phyloP scores from a whole-genome alignment of 1,284 basidiomycete genomes.

The Heterobasidion irregulare region DNA sequence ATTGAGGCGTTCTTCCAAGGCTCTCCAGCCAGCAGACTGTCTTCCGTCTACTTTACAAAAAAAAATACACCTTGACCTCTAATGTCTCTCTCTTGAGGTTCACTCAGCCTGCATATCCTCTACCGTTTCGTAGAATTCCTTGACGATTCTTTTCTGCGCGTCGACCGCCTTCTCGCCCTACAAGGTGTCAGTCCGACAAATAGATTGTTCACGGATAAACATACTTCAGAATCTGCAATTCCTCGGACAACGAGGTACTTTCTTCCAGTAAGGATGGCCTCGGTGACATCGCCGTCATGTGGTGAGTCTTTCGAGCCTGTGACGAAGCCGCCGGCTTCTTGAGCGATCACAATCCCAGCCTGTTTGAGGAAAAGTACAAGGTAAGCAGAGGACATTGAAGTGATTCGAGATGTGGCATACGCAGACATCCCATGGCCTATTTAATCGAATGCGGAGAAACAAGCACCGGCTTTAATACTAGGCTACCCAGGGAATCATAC shows the following conservation, averaged over 20 bases:
- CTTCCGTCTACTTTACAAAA: not conserved
- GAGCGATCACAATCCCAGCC: constrained; percentile 88
- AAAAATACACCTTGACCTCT: not conserved
- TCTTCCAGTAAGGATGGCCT: constrained; percentile 71
- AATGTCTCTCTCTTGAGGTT: not conserved
- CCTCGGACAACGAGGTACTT: constrained; percentile 81
- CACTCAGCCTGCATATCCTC: constrained; percentile 44
- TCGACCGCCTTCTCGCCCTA: constrained; percentile 59
- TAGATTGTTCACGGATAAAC: constrained; percentile 11
- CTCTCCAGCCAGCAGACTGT: too few species aligned
- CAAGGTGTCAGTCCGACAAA: not conserved
- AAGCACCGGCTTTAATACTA: not conserved
- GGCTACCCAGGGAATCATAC: not conserved
- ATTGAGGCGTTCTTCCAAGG: too few species aligned
- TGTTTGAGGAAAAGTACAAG: constrained; percentile 16
- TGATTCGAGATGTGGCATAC: constrained; percentile 26
- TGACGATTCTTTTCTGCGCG: constrained; percentile 74
- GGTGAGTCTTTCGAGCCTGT: constrained; percentile 56
- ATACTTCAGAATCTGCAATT: constrained; percentile 50
- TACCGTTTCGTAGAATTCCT: constrained; percentile 79
- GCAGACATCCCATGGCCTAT: constrained; percentile 85
- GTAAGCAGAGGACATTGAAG: not conserved
- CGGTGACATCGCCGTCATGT: constrained; percentile 45
- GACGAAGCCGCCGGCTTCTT: constrained; percentile 81
- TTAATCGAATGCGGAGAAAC: not conserved